Evolutionary conservation across 1,139 yeast genomes (phyloP), one percentile per base, ranked within the genome.

Genomic region (Tardiomyces depauwii): DNA sequence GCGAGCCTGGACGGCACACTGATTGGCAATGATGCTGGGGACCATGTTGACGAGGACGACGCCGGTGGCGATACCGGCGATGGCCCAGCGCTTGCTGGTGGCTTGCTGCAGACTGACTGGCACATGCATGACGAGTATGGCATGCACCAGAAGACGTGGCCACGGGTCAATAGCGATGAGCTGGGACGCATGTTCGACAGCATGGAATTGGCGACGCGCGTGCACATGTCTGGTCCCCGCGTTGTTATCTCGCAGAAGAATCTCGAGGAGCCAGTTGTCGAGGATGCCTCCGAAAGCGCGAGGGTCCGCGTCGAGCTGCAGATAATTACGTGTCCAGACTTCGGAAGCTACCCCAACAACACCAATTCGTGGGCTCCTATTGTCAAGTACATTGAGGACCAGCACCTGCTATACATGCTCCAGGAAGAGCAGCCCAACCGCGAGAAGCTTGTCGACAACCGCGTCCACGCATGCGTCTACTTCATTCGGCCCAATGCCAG

Each of bases 391-490:
- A 72, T 82, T 49, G 87, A 80, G 48, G 74, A 75, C 43, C 84
- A 81, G 60, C 77, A 78, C 55, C 68, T 76, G 53, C 59, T 67
- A 28, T 76, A 72, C 57, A 74, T 80, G 65, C 74, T 75, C 52
- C 84, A 78, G 60, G 84, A 80, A 51, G 82, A 76, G 54, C 95
- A 86, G 63, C 95, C 95, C 1, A 63, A 71, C 48, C 70, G 96
- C 43, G 39, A 55, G 0, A 44, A 59, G 6, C 53, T 73, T 41
- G 54, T 55, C 3, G 94, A 85, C 60, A 68, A 74, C 18, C 70
- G 93, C 48, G 79, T 87, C 23, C 93, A 87, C 62, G 81, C 77
- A 38, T 86, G 95, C 61, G 58, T 87, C 32, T 87, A 84, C 63
- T 80, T 87, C 56, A 66, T 87, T 43, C 55, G 64, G 25, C 85